Conservation (phyloP, 306 rosid species). For the Glycine soja region DNA sequence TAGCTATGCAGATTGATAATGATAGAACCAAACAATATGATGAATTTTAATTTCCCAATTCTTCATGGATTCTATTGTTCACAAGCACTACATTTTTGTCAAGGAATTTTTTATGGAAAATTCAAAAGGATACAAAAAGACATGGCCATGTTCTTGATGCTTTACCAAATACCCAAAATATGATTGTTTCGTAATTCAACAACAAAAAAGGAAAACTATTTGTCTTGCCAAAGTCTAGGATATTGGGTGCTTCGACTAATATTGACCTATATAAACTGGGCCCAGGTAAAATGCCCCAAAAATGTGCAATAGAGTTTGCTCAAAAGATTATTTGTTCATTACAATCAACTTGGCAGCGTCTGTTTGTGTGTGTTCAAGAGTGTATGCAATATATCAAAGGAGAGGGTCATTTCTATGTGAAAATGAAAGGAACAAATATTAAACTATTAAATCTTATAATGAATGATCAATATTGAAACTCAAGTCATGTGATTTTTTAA, state of each 20-base stretch:
- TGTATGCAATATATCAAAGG: neutral
- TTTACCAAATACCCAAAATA: constrained; percentile 38
- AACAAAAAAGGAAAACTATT: neutral
- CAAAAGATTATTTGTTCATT: constrained; percentile 31
- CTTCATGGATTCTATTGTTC: constrained; percentile 25
- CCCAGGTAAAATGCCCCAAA: constrained; percentile 25
- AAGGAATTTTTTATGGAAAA: neutral
- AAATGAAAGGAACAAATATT: neutral
- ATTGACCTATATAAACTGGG: neutral
- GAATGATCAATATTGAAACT: neutral
- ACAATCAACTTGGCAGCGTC: constrained; percentile 25
- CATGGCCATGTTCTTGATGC: neutral
- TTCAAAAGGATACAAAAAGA: constrained; percentile 16
- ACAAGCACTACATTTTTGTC: neutral
- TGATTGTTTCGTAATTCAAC: constrained; percentile 10
- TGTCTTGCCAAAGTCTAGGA: neutral
- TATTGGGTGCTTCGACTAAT: constrained; percentile 1
- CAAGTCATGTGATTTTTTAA: neutral
- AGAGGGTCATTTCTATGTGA: neutral
- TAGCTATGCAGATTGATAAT: constrained; percentile 37
- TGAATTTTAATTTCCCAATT: constrained; percentile 23
- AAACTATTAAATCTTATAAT: neutral
- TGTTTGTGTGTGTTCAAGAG: neutral
- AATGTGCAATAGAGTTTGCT: neutral
- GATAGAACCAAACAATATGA: constrained; percentile 25